phyloP scores from a whole-genome alignment of 306 rosid species.

The Cucumis sativus region Cucumber_9930_V3 NC_026656.2:14647501-14648000 shows the following conservation, averaged over 20 bases:
- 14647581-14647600: not conserved
- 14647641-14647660: too few relatives aligned
- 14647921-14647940: not conserved
- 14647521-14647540: constrained; percentile 20
- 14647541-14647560: constrained; percentile 26
- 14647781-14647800: not conserved
- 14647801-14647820: not conserved
- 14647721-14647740: too few relatives aligned
- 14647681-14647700: too few relatives aligned
- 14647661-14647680: too few relatives aligned
- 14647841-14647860: not conserved
- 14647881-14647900: not conserved
- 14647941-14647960: too few relatives aligned
- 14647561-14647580: constrained; percentile 27
- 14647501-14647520: constrained; percentile 20
- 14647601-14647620: too few relatives aligned
- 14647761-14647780: too few relatives aligned
- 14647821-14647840: not conserved
- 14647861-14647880: not conserved
- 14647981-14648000: not conserved
- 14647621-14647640: too few relatives aligned
- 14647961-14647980: not conserved
- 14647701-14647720: too few relatives aligned
- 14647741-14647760: too few relatives aligned
- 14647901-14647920: not conserved